Evolutionary conservation across 352 stramenopile species (phyloP).

Genomic region (Phytophthora palmivora): DNA sequence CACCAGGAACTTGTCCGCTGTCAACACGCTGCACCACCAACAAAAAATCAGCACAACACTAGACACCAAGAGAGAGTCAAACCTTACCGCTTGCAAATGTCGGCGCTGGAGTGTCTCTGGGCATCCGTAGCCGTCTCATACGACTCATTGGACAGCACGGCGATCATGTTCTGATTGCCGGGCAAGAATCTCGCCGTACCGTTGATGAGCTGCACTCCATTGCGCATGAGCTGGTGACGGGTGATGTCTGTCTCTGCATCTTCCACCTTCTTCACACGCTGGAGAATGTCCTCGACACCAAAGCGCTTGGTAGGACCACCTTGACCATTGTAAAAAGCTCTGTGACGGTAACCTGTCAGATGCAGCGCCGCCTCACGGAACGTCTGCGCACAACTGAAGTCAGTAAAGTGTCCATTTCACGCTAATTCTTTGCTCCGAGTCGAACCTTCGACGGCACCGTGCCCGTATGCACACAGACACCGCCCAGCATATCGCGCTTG

Average conservation of each 20-base stretch:
- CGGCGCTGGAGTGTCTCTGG: slow-evolving; percentile 72
- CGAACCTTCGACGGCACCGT: slow-evolving; percentile 87
- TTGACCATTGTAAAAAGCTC: slow-evolving; percentile 87
- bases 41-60: not conserved
- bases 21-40: slow-evolving; percentile 62
- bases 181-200: slow-evolving; percentile 84
- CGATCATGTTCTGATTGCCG: slow-evolving; percentile 76
- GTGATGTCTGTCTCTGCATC: slow-evolving; percentile 87
- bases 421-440: not conserved
- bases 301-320: slow-evolving; percentile 75
- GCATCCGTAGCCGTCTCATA: slow-evolving; percentile 82
- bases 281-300: slow-evolving; percentile 83
- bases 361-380: slow-evolving; percentile 92
- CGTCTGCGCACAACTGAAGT: slow-evolving; percentile 48
- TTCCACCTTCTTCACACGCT: slow-evolving; percentile 87
- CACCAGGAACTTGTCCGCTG: slow-evolving; percentile 88
- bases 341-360: slow-evolving; percentile 88
- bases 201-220: slow-evolving; percentile 81
- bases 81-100: slow-evolving; percentile 85
- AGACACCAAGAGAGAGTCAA: not conserved
- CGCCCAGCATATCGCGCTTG: slow-evolving; percentile 89
- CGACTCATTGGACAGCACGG: slow-evolving; percentile 85
- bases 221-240: slow-evolving; percentile 83
- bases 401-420: not conserved
- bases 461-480: slow-evolving; percentile 91